Percentiles rank a stretch among this genome's conserved stretches.
Evolutionary conservation across 768 basidiomycete species (phyloP).

Genomic region (Plicaturopsis crispa): DNA sequence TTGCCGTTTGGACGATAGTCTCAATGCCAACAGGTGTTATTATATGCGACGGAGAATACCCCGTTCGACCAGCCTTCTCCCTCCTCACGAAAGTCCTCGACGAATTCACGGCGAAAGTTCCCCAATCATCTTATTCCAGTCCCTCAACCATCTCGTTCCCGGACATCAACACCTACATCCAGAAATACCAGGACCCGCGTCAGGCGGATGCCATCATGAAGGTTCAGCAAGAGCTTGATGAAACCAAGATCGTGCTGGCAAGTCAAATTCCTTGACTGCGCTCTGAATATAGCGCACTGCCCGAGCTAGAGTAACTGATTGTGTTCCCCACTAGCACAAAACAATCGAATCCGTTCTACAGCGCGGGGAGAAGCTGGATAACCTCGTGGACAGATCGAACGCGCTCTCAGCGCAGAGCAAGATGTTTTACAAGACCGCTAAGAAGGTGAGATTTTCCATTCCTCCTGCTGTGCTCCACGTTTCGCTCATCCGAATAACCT

Average conservation of each 20-base stretch:
- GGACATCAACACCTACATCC: slow-evolving; percentile 66
- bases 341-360: slow-evolving; percentile 97
- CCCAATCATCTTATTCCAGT: slow-evolving; percentile 58
- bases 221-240: slow-evolving; percentile 96
- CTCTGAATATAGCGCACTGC: not conserved
- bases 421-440: slow-evolving; percentile 99
- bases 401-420: slow-evolving; percentile 85
- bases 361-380: slow-evolving; percentile 94
- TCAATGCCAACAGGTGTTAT: slow-evolving; percentile 57
- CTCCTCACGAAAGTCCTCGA: slow-evolving; percentile 89
- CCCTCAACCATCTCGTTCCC: slow-evolving; percentile 70
- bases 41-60: slow-evolving; percentile 94
- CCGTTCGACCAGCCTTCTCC: slow-evolving; percentile 93
- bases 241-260: slow-evolving; percentile 97
- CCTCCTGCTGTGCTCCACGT: too few species aligned
- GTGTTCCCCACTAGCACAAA: slow-evolving; percentile 70
- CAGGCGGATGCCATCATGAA: slow-evolving; percentile 98
- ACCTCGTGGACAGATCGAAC: slow-evolving; percentile 89
- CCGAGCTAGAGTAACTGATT: not conserved
- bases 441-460: slow-evolving; percentile 62
- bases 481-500: not conserved
- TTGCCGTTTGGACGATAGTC: slow-evolving; percentile 1
- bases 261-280: slow-evolving; percentile 18
- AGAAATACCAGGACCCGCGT: slow-evolving; percentile 94
- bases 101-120: slow-evolving; percentile 80